Evolutionary conservation across 2,329 filamentous ascomycete genomes (phyloP), one percentile per base, ranked within the genome.

Genomic region (Trichoderma koningii): DNA sequence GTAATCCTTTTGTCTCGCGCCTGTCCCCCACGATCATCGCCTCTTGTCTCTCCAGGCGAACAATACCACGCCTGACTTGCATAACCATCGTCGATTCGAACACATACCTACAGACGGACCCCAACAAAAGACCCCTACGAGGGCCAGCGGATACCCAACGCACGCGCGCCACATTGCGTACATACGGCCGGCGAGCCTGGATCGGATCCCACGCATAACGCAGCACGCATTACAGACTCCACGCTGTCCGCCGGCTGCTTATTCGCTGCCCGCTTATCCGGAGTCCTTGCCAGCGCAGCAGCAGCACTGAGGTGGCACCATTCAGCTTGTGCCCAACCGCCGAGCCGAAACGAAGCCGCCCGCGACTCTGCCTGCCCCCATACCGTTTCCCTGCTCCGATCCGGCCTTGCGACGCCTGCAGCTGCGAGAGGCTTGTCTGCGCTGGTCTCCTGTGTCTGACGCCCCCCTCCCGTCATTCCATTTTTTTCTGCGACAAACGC

Each of bases 271-370:
- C 59, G 59, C 59, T 63, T 63, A 55, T 55, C 59, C 59, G 59
- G 50, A 45, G 50, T 19, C 50, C 59, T 63, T 63, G 59, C 59
- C 59, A 63, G 59, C 59, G 50, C 50, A 63, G 59, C 59, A 63
- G 59, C 59, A 63, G 59, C 50, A 63, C 59, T 63, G 59, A 63
- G 59, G 59, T 63, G 59, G 59, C 59, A 63, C 59, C 59, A 55
- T 63, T 50, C 48, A 45, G 59, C 59, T 23, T 47, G 57, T 61
- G 59, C 59, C 59, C 59, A 63, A 63, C 59, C 59, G 41, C 59
- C 59, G 50, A 55, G 59, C 59, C 59, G 50, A 63, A 61, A 52
- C 47, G 34, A 38, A 38, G 3, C 34, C 34, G 52, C 57, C 38
- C 21, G 34, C 7, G 38, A 57, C 41, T 38, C 12, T 12, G 10